Base-by-base conservation (phyloP, 352 stramenopile genomes). In the Phytophthora crassamura region DNA sequence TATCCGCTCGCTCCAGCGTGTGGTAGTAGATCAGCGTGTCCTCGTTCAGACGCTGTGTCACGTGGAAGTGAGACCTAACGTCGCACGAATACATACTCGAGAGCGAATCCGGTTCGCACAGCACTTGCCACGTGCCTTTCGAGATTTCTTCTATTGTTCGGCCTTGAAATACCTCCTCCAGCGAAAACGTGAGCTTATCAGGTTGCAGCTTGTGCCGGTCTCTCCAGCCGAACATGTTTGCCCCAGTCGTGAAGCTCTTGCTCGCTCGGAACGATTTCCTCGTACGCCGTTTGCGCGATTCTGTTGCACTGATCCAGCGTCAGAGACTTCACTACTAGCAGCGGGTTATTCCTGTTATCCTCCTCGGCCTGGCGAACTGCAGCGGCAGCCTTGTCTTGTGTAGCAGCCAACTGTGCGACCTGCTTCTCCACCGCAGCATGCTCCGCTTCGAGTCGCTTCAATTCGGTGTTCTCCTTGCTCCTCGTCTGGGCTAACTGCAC, bases 1-100 rank as follows among this genome's bases (percentile, higher is more conserved):
- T 54, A 12, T 59, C 55, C 3, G 67, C 57, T 9, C 75, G 75
- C 59, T 90, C 77, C 16, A 88, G 61, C 12, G 81, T 88, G 61
- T 88, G 77, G 65, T 87, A 84, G 53, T 81, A 87, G 5, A 90
- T 67, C 5, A 88, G 68, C 6, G 77, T 67, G 25, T 88, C 62
- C n/a, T 80, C 75, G 40, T 69, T 69, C 12, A 88, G 55, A n/a
- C 67, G 78, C 62, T 90, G 78, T n/a, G 78, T 75, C 46, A 87
- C 65, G 64, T 87, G 72, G 48, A 86, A 90, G n/a, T 74, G 66
- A 15, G 79, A 55, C 20, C 80, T 65, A 15, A 87, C 49, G 53
- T 74, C 68, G 0, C 69, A 35, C 51, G 78, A 74, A 56, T 86
- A 86, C 54, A 78, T 72, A 12, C 62, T 62, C 12, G 67, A 64